These are phyloP conservation scores for Neopestalotiopsis sp. DNA, from an alignment of 2,329 filamentous ascomycete species.

Conservation along the genomic window DNA sequence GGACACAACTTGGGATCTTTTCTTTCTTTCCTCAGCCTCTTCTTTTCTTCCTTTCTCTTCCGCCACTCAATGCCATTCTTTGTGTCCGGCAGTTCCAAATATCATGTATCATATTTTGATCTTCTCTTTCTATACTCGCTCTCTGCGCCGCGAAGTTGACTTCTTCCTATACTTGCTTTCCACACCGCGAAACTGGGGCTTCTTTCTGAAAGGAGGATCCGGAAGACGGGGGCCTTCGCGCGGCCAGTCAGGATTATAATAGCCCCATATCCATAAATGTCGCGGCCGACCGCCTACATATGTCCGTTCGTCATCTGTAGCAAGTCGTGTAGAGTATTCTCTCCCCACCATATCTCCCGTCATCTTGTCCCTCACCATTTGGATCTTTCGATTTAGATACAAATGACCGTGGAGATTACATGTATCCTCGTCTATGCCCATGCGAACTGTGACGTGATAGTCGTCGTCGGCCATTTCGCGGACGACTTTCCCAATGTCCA, in stretches of 20 bases:
- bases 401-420: not conserved
- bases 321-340: not conserved
- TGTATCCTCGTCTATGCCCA: not conserved
- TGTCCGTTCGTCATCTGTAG: not conserved
- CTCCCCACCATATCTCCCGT: not conserved
- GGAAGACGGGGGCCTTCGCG: not conserved
- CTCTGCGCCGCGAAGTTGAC: not conserved
- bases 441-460: not conserved
- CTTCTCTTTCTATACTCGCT: too few relatives aligned
- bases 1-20: too few relatives aligned
- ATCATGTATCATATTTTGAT: too few relatives aligned
- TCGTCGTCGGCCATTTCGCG: constrained; percentile 10
- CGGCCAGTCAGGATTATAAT: not conserved
- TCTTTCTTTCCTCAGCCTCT: too few relatives aligned
- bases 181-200: not conserved
- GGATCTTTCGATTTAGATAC: not conserved
- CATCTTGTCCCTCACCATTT: not conserved
- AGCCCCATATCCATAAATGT: constrained; percentile 2
- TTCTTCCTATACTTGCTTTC: not conserved
- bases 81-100: too few relatives aligned
- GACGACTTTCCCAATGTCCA: not conserved
- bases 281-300: not conserved
- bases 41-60: too few relatives aligned
- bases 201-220: not conserved
- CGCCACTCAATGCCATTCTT: too few relatives aligned